phyloP scores from a whole-genome alignment of 2,329 filamentous ascomycete genomes.

The Aspergillus ochraceus region DNA sequence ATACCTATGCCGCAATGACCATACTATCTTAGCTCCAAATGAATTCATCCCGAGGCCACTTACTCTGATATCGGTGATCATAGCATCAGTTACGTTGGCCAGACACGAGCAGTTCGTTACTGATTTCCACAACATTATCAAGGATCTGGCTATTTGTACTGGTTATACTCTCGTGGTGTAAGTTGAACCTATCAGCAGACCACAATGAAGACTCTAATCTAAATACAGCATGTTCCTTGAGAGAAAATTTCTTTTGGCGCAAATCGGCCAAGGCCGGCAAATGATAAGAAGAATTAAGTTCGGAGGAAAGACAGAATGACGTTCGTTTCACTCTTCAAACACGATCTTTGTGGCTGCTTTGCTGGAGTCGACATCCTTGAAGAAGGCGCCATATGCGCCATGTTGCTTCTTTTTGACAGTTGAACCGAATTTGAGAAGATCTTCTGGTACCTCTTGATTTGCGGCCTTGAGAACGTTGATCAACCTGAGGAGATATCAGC shows the following conservation, averaged over 20 bases:
- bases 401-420: constrained; percentile 99
- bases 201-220: constrained; percentile 18
- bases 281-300: constrained; percentile 18
- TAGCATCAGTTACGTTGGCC: constrained; percentile 46
- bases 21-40: constrained; percentile 39
- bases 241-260: constrained; percentile 29
- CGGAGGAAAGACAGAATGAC: constrained; percentile 22
- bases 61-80: constrained; percentile 47
- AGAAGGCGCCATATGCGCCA: constrained; percentile 92
- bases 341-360: constrained; percentile 89
- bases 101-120: constrained; percentile 16
- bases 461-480: constrained; percentile 96
- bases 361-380: constrained; percentile 81
- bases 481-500: constrained; percentile 54
- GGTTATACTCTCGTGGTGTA: constrained; percentile 61
- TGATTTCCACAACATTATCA: constrained; percentile 36
- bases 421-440: constrained; percentile 90
- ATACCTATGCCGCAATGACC: constrained; percentile 58
- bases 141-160: constrained; percentile 52
- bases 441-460: constrained; percentile 85
- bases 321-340: constrained; percentile 62
- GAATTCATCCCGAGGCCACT: constrained; percentile 47
- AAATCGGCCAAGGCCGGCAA: constrained; percentile 23
- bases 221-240: constrained; percentile 38
- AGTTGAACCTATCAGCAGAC: constrained; percentile 40